A percentile compares a stretch with the other conserved stretches of the same genome.
Conservation (phyloP, 306 rosid genomes). For the Malus asiatica region DNA sequence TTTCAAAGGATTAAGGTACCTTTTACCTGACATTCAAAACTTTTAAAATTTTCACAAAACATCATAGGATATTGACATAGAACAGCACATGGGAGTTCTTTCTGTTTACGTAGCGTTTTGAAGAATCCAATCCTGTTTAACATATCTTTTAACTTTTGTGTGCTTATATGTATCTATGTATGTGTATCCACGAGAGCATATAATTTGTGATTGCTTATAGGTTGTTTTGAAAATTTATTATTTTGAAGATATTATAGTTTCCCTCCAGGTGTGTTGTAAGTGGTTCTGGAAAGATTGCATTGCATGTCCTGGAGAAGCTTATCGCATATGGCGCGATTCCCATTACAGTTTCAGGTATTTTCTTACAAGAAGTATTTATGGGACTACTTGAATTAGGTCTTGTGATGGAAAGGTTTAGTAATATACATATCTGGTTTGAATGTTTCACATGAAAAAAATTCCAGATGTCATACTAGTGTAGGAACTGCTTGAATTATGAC, state of each 20-base stretch:
- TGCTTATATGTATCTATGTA: background rate
- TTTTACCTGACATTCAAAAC: conserved; percentile 22
- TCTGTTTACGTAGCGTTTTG: conserved; percentile 12
- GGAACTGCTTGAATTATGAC: background rate
- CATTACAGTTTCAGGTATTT: conserved; percentile 78
- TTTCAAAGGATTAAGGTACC: conserved; percentile 91
- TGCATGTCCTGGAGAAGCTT: conserved; percentile 98
- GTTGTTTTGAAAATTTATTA: conserved; percentile 6
- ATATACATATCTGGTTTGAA: background rate
- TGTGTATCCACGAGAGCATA: background rate
- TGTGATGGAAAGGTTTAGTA: background rate
- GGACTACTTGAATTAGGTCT: conserved; percentile 19
- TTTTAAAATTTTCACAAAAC: conserved; percentile 16
- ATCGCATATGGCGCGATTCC: conserved; percentile 95
- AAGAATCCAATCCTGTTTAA: background rate
- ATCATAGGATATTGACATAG: background rate
- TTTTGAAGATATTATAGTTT: conserved; percentile 20
- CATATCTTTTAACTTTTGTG: background rate
- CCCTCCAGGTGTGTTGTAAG: conserved; percentile 71
- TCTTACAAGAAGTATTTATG: background rate
- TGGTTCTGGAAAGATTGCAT: conserved; percentile 96
- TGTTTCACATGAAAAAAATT: background rate
- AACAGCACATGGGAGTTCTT: conserved; percentile 6
- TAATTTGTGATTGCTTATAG: conserved; percentile 12
- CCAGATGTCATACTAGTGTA: background rate